Evolutionary conservation across 139 green algal species (phyloP).

Genomic region (Zygnema circumcarinatum): DNA sequence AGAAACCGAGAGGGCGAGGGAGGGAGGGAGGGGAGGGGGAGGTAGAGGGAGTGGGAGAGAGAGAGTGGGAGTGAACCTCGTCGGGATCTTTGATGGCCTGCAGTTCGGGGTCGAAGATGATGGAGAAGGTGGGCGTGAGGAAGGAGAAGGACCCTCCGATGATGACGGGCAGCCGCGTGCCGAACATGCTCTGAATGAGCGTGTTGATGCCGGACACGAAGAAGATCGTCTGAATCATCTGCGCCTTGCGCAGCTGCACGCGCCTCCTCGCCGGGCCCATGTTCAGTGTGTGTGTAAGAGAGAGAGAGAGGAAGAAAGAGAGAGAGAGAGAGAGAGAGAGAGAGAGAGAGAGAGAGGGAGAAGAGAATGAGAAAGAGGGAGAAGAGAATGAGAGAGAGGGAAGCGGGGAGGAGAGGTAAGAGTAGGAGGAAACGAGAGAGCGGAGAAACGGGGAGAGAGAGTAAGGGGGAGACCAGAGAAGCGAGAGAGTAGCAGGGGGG

Average conservation of each 20-base stretch:
- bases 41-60: too few relatives aligned
- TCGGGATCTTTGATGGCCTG: neutral
- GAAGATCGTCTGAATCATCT: conserved; percentile 29
- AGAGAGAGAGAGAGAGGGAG: neutral
- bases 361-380: neutral
- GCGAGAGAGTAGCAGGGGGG: neutral
- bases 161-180: neutral
- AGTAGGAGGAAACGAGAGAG: neutral
- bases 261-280: too few relatives aligned
- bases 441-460: neutral
- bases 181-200: conserved; percentile 1
- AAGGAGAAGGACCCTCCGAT: neutral
- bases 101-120: neutral
- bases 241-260: neutral
- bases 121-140: conserved; percentile 19
- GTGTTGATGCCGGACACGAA: conserved; percentile 11
- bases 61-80: neutral
- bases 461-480: neutral
- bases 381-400: neutral
- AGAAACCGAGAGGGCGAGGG: too few relatives aligned
- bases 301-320: neutral
- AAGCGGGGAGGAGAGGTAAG: neutral
- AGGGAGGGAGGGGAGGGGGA: too few relatives aligned
- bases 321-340: neutral
- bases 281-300: too few relatives aligned